Percentiles rank a stretch among this genome's conserved stretches.
phyloP scores from a whole-genome alignment of 306 rosid species.

The Rosa lucieae region DNA sequence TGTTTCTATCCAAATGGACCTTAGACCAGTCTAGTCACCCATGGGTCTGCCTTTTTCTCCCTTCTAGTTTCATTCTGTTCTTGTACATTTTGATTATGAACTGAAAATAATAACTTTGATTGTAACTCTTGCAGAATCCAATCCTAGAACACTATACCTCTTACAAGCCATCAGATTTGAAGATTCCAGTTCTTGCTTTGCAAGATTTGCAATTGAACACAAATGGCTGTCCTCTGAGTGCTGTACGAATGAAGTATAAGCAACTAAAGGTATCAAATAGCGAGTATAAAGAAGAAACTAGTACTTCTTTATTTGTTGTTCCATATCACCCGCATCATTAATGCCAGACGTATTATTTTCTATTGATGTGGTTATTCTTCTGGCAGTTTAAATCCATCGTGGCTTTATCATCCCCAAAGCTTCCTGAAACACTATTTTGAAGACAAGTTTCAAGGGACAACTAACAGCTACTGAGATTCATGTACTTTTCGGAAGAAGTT shows the following conservation, averaged over 20 bases:
- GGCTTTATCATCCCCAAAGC: constrained; percentile 59
- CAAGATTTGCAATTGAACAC: constrained; percentile 76
- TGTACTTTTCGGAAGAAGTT: constrained; percentile 32
- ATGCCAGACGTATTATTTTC: constrained; percentile 12
- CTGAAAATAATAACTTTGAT: constrained; percentile 17
- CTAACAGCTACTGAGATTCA: constrained; percentile 33
- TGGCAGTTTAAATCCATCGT: constrained; percentile 75
- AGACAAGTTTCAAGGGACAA: constrained; percentile 34
- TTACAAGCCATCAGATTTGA: constrained; percentile 75
- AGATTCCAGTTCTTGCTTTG: constrained; percentile 62
- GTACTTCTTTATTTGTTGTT: background rate
- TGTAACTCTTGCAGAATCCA: constrained; percentile 59
- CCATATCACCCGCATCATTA: constrained; percentile 1
- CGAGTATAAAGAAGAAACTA: background rate
- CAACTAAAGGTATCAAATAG: constrained; percentile 61
- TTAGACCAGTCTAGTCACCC: constrained; percentile 79
- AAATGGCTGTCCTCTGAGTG: constrained; percentile 57
- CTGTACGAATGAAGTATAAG: constrained; percentile 65
- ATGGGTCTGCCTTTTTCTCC: constrained; percentile 64
- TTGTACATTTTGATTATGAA: constrained; percentile 5
- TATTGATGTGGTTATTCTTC: constrained; percentile 15
- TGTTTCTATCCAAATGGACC: constrained; percentile 91
- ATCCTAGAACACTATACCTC: constrained; percentile 71
- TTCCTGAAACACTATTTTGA: constrained; percentile 65
- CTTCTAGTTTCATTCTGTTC: constrained; percentile 18